Conservation (phyloP, 2,329 filamentous ascomycete genomes). For the Exophiala sp. region DNA sequence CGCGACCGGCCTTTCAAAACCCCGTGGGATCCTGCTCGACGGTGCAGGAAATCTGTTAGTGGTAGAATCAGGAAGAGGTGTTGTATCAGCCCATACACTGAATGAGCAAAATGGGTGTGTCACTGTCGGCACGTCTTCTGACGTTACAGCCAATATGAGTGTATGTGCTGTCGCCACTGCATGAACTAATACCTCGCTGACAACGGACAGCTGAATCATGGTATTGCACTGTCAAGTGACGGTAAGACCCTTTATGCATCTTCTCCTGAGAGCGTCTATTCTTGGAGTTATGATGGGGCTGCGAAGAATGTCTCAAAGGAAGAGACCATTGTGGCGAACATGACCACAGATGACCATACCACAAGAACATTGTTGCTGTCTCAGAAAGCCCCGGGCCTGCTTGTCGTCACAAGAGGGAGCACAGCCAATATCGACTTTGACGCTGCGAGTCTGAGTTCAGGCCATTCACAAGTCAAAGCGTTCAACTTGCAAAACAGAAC, state of each 20-base stretch:
- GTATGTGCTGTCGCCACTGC: slow-evolving; percentile 13
- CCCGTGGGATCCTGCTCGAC: slow-evolving; percentile 49
- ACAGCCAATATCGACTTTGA: slow-evolving; percentile 58
- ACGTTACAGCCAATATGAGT: slow-evolving; percentile 19
- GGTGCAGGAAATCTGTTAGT: slow-evolving; percentile 47
- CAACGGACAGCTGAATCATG: slow-evolving; percentile 44
- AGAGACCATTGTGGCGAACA: slow-evolving; percentile 57
- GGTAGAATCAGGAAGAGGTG: slow-evolving; percentile 40
- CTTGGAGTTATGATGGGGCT: slow-evolving; percentile 63
- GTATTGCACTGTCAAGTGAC: slow-evolving; percentile 48
- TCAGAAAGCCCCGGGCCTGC: slow-evolving; percentile 49
- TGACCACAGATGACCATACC: slow-evolving; percentile 59
- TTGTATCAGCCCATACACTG: slow-evolving; percentile 38
- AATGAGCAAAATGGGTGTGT: slow-evolving; percentile 35
- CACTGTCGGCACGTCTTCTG: slow-evolving; percentile 21
- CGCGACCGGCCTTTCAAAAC: slow-evolving; percentile 43
- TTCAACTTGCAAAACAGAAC: slow-evolving; percentile 51
- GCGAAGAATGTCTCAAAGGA: slow-evolving; percentile 46
- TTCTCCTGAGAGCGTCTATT: slow-evolving; percentile 55
- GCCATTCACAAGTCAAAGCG: slow-evolving; percentile 65
- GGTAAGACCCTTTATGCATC: slow-evolving; percentile 55
- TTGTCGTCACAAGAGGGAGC: slow-evolving; percentile 66
- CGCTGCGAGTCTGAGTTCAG: slow-evolving; percentile 51
- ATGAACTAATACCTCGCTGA: slow-evolving; percentile 2
- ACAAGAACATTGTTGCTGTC: slow-evolving; percentile 66